Base-by-base conservation (phyloP, 2,329 filamentous ascomycete genomes). In the Drechslerella dactyloides region DNA sequence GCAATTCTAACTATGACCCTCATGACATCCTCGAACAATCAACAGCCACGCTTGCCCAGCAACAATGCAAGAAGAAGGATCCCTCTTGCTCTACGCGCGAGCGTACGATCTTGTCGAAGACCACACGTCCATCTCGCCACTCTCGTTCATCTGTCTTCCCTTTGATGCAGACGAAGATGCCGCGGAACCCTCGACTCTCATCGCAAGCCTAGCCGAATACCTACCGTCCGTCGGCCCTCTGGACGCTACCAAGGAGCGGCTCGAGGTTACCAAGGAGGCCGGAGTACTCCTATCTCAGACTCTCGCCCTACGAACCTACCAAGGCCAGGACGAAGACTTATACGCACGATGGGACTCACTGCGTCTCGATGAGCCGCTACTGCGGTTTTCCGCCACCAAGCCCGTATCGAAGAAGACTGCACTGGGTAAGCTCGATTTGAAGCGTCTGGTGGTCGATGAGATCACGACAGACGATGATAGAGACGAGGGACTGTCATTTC, bases 41-140 rank as follows among this genome's bases (percentile, higher is more conserved):
- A 4, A 42, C 33, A 13, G 13, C 6, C 13, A 37, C n/a, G 15
- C 46, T 23, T 21, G 6, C 21, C 23, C 51, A 30, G 17, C 24
- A 11, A 33, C 19, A 51, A 70, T 70, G 60, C 24, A 54, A n/a
- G 68, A 72, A n/a, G 3, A 60, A n/a, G n/a, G n/a, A 42, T 64
- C 60, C n/a, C 56, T 72, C 11, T 23, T 61, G 2, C 56, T 65
- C 3, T 72, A 72, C 30, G 68, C 68, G 6, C 24, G 68, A 37
- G 68, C 68, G 3, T 72, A 72, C 35, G 60, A 72, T 48, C 33
- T 72, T 1, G 60, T 72, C n/a, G 68, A 72, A 46, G 68, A 65
- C 44, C 60, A 72, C 24, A 72, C 68, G 1, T 72, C 60, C 17
- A 65, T 72, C 23, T 72, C 68, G 19, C 68, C 68, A 23, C 68